Percentiles rank a stretch among this genome's conserved stretches.
These are phyloP conservation scores for Fusarium sp. DNA, from an alignment of 2,329 filamentous ascomycete genomes.

Conservation along the genomic window DNA sequence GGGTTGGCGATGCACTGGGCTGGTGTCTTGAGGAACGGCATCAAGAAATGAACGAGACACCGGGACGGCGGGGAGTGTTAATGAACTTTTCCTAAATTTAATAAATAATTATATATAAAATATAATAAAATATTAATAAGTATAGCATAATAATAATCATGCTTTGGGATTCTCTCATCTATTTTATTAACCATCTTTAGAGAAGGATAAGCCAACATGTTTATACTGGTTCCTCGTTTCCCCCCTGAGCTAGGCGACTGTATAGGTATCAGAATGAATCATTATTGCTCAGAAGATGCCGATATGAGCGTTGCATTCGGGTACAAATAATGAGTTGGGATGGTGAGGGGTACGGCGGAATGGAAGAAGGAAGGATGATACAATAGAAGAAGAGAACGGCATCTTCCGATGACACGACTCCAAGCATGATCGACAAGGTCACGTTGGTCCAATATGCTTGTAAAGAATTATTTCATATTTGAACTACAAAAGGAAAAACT, in stretches of 20 bases:
- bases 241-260: not conserved
- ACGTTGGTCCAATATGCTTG: not conserved
- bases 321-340: not conserved
- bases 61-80: too few relatives aligned
- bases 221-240: too few relatives aligned
- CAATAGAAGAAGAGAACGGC: too few relatives aligned
- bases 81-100: too few relatives aligned
- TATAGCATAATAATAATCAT: too few relatives aligned
- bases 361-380: not conserved
- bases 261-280: constrained; percentile 42
- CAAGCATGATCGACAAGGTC: too few relatives aligned
- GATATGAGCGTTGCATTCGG: not conserved
- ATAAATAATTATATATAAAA: not conserved
- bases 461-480: not conserved
- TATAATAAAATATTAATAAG: not conserved
- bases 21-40: too few relatives aligned
- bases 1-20: too few relatives aligned
- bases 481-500: not conserved
- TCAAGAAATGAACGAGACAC: too few relatives aligned
- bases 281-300: constrained; percentile 31
- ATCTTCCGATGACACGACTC: too few relatives aligned
- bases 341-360: not conserved
- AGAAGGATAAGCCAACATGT: not conserved
- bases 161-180: not conserved
- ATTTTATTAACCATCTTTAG: not conserved